Evolutionary conservation across 2,329 filamentous ascomycete species (phyloP).

Genomic region (Talaromyces verruculosus): DNA sequence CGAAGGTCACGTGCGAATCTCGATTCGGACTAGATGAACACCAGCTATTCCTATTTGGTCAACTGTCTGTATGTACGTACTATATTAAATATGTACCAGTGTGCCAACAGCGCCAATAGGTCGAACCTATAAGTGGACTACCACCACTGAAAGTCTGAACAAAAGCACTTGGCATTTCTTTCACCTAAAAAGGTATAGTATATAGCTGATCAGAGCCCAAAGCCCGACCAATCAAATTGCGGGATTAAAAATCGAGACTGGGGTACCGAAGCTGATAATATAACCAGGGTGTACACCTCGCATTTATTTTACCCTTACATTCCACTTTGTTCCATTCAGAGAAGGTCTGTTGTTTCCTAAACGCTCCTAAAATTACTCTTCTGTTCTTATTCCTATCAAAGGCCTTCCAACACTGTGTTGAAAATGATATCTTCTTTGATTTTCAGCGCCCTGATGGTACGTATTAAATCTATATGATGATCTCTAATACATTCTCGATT

Average conservation of each 20-base stretch:
- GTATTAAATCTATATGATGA: background rate
- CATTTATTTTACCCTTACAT: too few relatives aligned
- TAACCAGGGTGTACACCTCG: too few relatives aligned
- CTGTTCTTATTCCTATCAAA: background rate
- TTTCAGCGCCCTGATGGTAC: background rate
- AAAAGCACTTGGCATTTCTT: too few relatives aligned
- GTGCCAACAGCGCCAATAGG: too few relatives aligned
- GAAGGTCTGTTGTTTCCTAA: background rate
- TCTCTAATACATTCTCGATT: slow-evolving; percentile 22
- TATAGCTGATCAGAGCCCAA: too few relatives aligned
- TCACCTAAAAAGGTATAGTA: too few relatives aligned
- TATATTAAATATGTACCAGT: background rate
- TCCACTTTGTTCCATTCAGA: too few relatives aligned
- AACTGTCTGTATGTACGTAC: background rate
- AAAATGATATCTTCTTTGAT: background rate
- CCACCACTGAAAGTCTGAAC: too few relatives aligned
- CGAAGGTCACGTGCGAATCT: background rate
- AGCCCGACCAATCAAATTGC: too few relatives aligned
- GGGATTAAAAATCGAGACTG: too few relatives aligned
- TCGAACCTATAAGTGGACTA: too few relatives aligned
- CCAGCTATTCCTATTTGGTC: background rate
- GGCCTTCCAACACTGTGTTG: background rate
- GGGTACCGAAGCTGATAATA: too few relatives aligned
- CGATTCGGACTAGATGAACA: background rate
- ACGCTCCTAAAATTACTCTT: background rate